phyloP scores from a whole-genome alignment of 1,139 yeast genomes.

The Blastobotrys arbuscula region DNA sequence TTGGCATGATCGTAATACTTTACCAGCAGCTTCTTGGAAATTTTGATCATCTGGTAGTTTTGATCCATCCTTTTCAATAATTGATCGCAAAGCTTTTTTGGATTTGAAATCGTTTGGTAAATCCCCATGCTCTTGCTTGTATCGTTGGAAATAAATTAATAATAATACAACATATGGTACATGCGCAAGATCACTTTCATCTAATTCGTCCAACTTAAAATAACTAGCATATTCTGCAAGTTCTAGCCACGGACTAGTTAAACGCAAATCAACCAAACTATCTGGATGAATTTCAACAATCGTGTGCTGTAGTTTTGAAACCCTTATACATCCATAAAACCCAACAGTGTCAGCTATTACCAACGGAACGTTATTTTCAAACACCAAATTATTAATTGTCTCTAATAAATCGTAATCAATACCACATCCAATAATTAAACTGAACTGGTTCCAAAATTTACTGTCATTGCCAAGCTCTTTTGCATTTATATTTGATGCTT shows the following conservation, averaged over 20 bases:
- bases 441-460: slow-evolving; percentile 46
- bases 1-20: slow-evolving; percentile 48
- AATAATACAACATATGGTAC: slow-evolving; percentile 70
- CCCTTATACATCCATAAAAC: slow-evolving; percentile 59
- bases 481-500: slow-evolving; percentile 27
- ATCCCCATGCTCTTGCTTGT: slow-evolving; percentile 36
- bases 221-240: slow-evolving; percentile 48
- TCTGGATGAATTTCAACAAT: slow-evolving; percentile 75
- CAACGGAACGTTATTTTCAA: slow-evolving; percentile 48
- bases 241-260: slow-evolving; percentile 74
- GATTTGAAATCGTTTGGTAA: slow-evolving; percentile 46
- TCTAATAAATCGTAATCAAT: slow-evolving; percentile 21
- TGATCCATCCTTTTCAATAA: slow-evolving; percentile 19
- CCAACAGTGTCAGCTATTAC: slow-evolving; percentile 52
- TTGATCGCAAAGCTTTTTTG: slow-evolving; percentile 43
- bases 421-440: slow-evolving; percentile 48
- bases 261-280: slow-evolving; percentile 58
- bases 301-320: slow-evolving; percentile 51
- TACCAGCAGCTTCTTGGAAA: slow-evolving; percentile 62
- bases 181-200: slow-evolving; percentile 54
- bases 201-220: slow-evolving; percentile 44
- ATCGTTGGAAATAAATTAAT: slow-evolving; percentile 48
- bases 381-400: slow-evolving; percentile 38
- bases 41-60: slow-evolving; percentile 46
- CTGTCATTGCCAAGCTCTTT: slow-evolving; percentile 19